These are phyloP conservation scores for Colletotrichum karsti DNA, from an alignment of 2,329 filamentous ascomycete species.

Conservation along the genomic window DNA sequence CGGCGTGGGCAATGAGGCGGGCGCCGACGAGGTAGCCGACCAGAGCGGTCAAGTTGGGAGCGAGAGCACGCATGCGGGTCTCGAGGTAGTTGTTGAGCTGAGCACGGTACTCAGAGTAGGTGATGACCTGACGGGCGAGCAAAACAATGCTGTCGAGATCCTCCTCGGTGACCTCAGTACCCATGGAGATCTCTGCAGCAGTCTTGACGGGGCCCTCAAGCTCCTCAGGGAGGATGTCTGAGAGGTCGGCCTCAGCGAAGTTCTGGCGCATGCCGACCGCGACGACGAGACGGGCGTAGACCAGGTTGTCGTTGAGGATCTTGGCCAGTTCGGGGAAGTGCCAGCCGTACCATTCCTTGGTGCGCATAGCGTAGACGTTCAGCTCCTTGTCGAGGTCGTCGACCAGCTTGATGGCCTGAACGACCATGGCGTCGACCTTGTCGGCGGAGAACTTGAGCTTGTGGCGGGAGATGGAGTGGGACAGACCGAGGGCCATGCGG, in stretches of 20 bases:
- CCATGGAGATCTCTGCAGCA: constrained; percentile 97
- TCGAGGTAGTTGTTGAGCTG: constrained; percentile 90
- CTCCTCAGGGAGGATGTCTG: constrained; percentile 93
- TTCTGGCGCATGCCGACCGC: constrained; percentile 90
- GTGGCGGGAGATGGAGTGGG: constrained; percentile 94
- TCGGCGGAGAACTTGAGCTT: constrained; percentile 99
- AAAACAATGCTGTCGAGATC: constrained; percentile 93
- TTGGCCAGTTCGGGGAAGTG: constrained; percentile 98
- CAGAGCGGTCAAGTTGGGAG: constrained; percentile 92
- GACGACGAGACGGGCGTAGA: constrained; percentile 88
- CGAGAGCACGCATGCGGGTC: constrained; percentile 95
- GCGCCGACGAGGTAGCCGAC: constrained; percentile 95
- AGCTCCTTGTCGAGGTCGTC: constrained; percentile 99
- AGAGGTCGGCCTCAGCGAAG: constrained; percentile 78
- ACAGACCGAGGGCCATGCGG: constrained; percentile 95
- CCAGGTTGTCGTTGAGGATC: constrained; percentile 96
- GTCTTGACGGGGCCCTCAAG: constrained; percentile 92
- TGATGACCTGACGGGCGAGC: constrained; percentile 91
- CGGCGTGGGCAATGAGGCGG: constrained; percentile 92
- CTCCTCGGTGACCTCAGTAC: constrained; percentile 92
- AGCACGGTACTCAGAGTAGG: constrained; percentile 88
- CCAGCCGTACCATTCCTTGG: constrained; percentile 99
- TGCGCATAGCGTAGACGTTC: constrained; percentile 98
- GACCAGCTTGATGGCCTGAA: constrained; percentile 92
- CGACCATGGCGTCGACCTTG: constrained; percentile 99